Evolutionary conservation across 1,284 basidiomycete species (phyloP), one percentile per base, ranked within the genome.

Genomic region (Wallemia hederae): DNA sequence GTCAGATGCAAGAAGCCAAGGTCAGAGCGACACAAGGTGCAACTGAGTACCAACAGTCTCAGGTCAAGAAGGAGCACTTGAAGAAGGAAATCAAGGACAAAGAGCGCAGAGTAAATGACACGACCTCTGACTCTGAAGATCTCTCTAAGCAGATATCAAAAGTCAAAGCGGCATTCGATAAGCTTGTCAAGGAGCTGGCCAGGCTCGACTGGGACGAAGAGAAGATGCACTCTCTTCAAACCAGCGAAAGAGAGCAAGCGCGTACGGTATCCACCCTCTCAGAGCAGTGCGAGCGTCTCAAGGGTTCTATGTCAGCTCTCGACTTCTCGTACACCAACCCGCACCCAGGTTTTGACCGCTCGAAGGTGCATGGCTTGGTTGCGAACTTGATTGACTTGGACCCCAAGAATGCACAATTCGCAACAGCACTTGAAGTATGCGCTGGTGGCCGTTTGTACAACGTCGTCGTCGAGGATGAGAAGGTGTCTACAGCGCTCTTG

Each of bases 361-460:
- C 74, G 25, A 82, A 83, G 65, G 91, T 98, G 67, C 92, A 92
- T 68, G 94, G 94, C 56, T 76, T 86, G n/a, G 82, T 91, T n/a
- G 89, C 84, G 0, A 81, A 80, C 24, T 77, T 97, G 24, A 80
- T 96, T 64, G 75, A 78, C 0, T 78, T 99, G 1, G 77, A 81
- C 33, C 72, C 78, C 26, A 73, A 77, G 59, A 80, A 90, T 68
- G 81, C 80, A 67, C 74, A 81, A 66, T 85, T 83, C 63, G 80
- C 88, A 1, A 89, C 87, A 0, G 94, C 92, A 0, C 78, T 98
- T 25, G 94, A 99, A 71, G 83, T 97, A 63, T 82, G 86, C 27
- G 91, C 91, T 0, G 90, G 91, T 1, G 82, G 80, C 0, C 83
- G 84, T 64, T 75, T 98, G n/a, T 96, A 87, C 74, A 91, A 97